phyloP scores from a whole-genome alignment of 306 rosid species.

The Clitoria ternatea region DNA sequence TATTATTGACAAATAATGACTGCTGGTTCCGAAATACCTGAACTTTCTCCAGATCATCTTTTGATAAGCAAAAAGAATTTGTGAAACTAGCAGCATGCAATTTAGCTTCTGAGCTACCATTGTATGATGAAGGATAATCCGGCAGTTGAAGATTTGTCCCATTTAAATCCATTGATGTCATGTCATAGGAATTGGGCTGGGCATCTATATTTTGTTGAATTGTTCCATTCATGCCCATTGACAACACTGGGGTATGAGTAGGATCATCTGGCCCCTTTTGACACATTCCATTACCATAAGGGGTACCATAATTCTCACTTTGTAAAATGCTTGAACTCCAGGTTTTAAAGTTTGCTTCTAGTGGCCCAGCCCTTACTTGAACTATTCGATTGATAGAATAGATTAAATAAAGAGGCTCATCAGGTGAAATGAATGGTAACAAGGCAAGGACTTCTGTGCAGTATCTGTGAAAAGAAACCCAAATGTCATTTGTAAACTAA shows the following conservation, averaged over 20 bases:
- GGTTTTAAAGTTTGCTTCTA: conserved; percentile 86
- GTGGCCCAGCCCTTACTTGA: conserved; percentile 85
- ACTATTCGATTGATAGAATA: conserved; percentile 82
- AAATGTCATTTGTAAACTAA: conserved; percentile 29
- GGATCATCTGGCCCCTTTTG: conserved; percentile 34
- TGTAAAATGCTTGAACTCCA: conserved; percentile 58
- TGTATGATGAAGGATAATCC: conserved; percentile 37
- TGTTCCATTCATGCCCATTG: conserved; percentile 55
- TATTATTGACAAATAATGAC: not conserved
- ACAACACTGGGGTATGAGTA: conserved; percentile 29
- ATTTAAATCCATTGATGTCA: conserved; percentile 63
- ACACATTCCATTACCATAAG: conserved; percentile 56
- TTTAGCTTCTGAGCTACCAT: conserved; percentile 39
- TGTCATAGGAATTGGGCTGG: conserved; percentile 30
- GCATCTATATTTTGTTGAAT: conserved; percentile 35
- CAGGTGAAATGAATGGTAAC: conserved; percentile 78
- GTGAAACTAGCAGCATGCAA: conserved; percentile 24
- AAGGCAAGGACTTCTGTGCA: conserved; percentile 91
- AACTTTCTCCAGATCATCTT: conserved; percentile 64
- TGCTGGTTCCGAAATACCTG: conserved; percentile 50
- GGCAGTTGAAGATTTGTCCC: conserved; percentile 49
- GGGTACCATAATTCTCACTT: conserved; percentile 36
- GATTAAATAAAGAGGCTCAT: conserved; percentile 92
- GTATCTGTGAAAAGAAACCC: conserved; percentile 57
- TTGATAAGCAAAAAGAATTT: conserved; percentile 44